Conservation (phyloP, 2,329 filamentous ascomycete genomes). For the Mycogone perniciosa region DNA sequence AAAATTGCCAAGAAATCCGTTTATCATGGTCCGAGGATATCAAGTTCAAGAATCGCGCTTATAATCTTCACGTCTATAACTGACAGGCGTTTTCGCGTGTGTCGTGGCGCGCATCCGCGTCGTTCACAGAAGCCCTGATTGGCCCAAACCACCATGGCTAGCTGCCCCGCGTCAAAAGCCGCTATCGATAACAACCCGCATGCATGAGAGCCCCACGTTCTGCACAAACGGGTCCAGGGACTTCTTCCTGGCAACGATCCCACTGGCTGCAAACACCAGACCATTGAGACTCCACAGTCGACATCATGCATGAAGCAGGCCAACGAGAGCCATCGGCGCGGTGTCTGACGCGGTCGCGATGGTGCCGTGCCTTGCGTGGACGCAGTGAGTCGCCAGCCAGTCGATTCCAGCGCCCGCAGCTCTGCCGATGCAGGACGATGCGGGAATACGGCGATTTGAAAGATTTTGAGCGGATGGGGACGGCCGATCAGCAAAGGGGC, state of each 20-base stretch:
- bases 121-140: not conserved
- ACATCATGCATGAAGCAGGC: conserved; percentile 6
- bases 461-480: not conserved
- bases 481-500: not conserved
- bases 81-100: not conserved
- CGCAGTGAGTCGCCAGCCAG: conserved; percentile 21
- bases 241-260: not conserved
- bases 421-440: conserved; percentile 13
- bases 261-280: conserved; percentile 18
- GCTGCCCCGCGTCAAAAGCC: not conserved
- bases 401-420: conserved; percentile 12
- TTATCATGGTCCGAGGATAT: too few relatives aligned
- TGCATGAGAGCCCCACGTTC: not conserved
- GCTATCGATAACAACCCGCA: not conserved
- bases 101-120: conserved; percentile 2
- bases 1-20: not conserved
- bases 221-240: not conserved
- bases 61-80: not conserved
- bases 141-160: not conserved
- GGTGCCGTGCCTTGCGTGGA: conserved; percentile 6
- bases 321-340: conserved; percentile 14
- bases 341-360: conserved; percentile 16
- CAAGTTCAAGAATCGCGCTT: conserved; percentile 3
- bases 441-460: not conserved
- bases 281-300: conserved; percentile 11